Percentiles rank a stretch among this genome's conserved stretches.
These are phyloP conservation scores for Aphanoascus verrucosus DNA, from an alignment of 2,329 filamentous ascomycete genomes.

Conservation along the genomic window DNA sequence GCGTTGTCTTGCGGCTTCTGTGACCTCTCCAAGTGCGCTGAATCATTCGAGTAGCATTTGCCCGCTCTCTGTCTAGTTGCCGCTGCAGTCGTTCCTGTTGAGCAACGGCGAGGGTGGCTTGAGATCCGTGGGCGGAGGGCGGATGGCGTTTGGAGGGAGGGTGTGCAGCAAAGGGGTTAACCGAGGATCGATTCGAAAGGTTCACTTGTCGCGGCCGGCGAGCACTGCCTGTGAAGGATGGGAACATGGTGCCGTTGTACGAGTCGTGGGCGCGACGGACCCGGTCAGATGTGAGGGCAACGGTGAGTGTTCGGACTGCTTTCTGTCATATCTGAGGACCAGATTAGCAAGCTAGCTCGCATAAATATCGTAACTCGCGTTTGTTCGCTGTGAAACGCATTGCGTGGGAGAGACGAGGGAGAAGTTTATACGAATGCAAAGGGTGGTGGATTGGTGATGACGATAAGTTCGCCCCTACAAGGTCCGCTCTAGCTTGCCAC, in stretches of 20 bases:
- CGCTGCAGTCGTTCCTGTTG: constrained; percentile 74
- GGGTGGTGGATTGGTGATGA: background rate
- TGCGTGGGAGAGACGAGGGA: background rate
- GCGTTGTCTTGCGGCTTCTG: constrained; percentile 48
- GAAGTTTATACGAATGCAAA: background rate
- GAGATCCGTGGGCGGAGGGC: constrained; percentile 50
- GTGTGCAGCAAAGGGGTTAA: constrained; percentile 61
- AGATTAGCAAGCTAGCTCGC: background rate
- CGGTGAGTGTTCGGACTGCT: background rate
- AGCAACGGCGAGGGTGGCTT: constrained; percentile 70
- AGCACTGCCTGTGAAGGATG: constrained; percentile 79
- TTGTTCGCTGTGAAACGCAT: background rate
- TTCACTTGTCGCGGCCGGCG: constrained; percentile 85
- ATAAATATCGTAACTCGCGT: background rate
- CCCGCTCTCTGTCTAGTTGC: constrained; percentile 66
- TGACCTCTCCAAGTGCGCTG: constrained; percentile 79
- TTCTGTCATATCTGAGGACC: background rate
- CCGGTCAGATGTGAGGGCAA: background rate
- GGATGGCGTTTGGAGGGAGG: constrained; percentile 47
- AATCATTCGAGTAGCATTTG: constrained; percentile 62
- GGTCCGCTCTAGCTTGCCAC: background rate
- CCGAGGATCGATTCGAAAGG: constrained; percentile 65
- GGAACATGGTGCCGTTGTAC: constrained; percentile 56
- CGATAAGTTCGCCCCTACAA: background rate
- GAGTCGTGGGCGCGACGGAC: background rate